A percentile compares a stretch with the other conserved stretches of the same genome.
phyloP scores from a whole-genome alignment of 2,329 filamentous ascomycete genomes.

The Colletotrichum sp. region DNA sequence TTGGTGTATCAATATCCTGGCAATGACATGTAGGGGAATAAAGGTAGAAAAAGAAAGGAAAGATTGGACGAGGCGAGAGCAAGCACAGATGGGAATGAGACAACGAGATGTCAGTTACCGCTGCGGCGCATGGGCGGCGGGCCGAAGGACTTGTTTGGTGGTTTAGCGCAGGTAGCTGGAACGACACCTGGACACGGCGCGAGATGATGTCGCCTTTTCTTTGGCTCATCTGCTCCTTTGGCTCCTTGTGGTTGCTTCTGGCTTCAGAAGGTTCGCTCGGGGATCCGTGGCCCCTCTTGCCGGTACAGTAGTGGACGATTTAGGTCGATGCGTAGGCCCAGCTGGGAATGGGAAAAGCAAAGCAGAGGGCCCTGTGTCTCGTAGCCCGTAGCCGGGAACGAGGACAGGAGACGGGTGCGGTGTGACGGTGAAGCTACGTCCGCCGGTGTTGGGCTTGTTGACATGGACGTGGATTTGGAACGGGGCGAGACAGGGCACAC shows the following conservation, averaged over 20 bases:
- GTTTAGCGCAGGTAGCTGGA: conserved; percentile 10
- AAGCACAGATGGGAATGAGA: conserved; percentile 19
- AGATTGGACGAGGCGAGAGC: conserved; percentile 19
- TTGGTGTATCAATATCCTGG: conserved; percentile 19
- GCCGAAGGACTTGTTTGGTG: conserved; percentile 7
- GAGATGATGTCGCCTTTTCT: not conserved
- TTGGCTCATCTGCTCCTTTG: not conserved
- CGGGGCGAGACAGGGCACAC: not conserved
- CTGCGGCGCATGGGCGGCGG: conserved; percentile 16
- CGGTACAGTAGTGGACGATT: conserved; percentile 15
- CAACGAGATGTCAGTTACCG: conserved; percentile 22
- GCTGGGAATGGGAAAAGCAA: conserved; percentile 8
- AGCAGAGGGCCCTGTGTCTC: not conserved
- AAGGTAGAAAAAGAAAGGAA: conserved; percentile 16
- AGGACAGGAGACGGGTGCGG: not conserved
- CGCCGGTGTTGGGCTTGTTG: not conserved
- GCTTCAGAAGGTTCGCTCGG: conserved; percentile 1
- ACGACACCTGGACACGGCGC: not conserved
- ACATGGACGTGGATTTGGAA: conserved; percentile 3
- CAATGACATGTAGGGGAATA: conserved; percentile 16
- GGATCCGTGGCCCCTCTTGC: conserved; percentile 8
- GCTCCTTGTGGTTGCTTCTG: not conserved
- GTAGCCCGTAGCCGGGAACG: not conserved
- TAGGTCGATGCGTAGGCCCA: conserved; percentile 10
- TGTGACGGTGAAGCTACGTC: not conserved